Base-by-base conservation (phyloP, 306 rosid species). In the Quercus ilex region DNA sequence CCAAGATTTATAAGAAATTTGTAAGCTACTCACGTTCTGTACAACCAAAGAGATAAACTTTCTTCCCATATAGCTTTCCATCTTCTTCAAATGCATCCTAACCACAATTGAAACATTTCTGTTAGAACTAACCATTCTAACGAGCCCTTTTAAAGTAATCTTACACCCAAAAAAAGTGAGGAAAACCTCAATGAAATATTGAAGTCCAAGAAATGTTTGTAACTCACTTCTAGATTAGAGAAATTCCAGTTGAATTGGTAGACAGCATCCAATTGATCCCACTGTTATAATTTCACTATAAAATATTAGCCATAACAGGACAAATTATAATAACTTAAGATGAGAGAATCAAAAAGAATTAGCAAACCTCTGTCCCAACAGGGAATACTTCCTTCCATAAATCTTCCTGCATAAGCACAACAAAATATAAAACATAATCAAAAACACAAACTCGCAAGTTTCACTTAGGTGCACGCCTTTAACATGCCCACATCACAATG, bases 51-150 rank as follows among this genome's bases (percentile, higher is more conserved):
- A 94, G 90, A 77, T 92, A 94, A 71, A 88, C 98, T 57, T 91
- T 92, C 80, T 92, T 86, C 5, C 79, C 93, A 51, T 85, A 68
- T 55, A 94, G 78, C 58, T 64, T 69, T 10, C 98, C 97, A 12
- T 85, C 92, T 85, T 92, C 97, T 77, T 92, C 98, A 80, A 94
- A 92, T 26, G 93, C 90, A 70, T 88, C 84, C 94, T 92, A 80
- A 71, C 11, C 75, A 78, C 46, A 79, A 77, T 60, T 69, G 31
- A 12, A 62, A 60, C 33, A 57, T 33, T 17, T 26, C 38, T 18
- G 11, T 71, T 31, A 83, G 33, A 73, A 80, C 63, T 23, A 52
- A 25, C 55, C 65, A 46, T 41, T 71, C 68, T 56, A 76, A 18
- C 20, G 11, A 71, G 31, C 79, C 55, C 20, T 41, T 21, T 57